Evolutionary conservation across 2,329 filamentous ascomycete species (phyloP).

Genomic region (Plenodomus lindquistii): DNA sequence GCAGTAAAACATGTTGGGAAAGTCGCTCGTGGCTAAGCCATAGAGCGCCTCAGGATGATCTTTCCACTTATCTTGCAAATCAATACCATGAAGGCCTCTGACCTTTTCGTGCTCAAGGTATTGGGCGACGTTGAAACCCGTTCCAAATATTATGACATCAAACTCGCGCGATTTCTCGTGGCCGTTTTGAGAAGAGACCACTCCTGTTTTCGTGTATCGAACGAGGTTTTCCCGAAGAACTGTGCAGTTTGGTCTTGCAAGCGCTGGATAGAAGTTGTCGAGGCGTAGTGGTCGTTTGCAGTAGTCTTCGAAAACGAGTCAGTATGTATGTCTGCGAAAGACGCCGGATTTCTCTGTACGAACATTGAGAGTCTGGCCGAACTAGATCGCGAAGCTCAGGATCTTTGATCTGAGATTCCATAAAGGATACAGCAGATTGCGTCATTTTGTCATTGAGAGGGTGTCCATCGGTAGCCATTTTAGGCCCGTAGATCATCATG

Average conservation of each 20-base stretch:
- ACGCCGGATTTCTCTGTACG: not conserved
- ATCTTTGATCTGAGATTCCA: not conserved
- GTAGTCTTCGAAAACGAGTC: not conserved
- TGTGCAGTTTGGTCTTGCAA: not conserved
- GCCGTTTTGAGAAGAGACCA: not conserved
- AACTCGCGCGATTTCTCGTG: not conserved
- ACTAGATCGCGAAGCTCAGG: not conserved
- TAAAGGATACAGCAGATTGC: not conserved
- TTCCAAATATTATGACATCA: conserved; percentile 1
- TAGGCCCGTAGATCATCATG: not conserved
- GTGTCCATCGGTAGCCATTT: no score
- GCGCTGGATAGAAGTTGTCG: not conserved
- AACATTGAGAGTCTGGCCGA: not conserved
- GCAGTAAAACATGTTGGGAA: conserved; percentile 1
- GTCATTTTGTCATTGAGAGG: not conserved
- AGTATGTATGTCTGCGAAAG: not conserved
- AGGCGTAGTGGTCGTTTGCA: conserved; percentile 2
- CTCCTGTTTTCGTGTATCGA: not conserved
- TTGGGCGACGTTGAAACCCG: not conserved
- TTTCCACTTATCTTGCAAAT: conserved; percentile 1
- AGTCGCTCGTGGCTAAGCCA: not conserved
- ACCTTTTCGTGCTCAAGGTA: conserved; percentile 1
- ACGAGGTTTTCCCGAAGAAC: conserved; percentile 1
- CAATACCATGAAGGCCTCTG: not conserved
- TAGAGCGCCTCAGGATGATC: not conserved